Percentiles rank a stretch among this genome's conserved stretches.
Conservation (phyloP, 108 stramenopile species). For the Pseudonitzschia delicatissima region DNA sequence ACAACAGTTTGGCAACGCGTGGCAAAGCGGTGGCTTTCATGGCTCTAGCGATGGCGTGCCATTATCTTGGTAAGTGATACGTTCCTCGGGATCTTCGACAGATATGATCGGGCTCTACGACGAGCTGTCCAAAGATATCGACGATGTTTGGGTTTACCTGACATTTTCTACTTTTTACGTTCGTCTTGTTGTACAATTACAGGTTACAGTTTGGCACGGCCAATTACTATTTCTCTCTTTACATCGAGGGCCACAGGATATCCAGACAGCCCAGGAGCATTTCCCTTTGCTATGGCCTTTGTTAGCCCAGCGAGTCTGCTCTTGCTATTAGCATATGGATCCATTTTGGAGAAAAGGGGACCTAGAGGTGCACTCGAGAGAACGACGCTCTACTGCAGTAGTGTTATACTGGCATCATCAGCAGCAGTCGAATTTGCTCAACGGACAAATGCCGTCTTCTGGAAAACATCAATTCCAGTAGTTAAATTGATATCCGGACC, state of each 20-base stretch:
- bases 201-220: constrained; percentile 66
- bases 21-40: constrained; percentile 62
- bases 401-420: constrained; percentile 38
- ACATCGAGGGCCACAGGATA: constrained; percentile 75
- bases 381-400: constrained; percentile 48
- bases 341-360: constrained; percentile 52
- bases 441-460: constrained; percentile 22
- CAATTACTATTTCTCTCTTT: constrained; percentile 68
- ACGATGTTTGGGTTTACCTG: neutral
- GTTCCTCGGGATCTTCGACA: neutral
- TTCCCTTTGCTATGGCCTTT: constrained; percentile 75
- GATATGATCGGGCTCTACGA: neutral
- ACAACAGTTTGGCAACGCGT: constrained; percentile 10
- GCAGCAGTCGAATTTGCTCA: constrained; percentile 21
- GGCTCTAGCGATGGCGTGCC: constrained; percentile 71
- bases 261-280: constrained; percentile 43
- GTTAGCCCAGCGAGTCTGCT: constrained; percentile 60
- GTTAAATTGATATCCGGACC: constrained; percentile 55
- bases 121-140: neutral
- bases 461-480: constrained; percentile 35
- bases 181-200: neutral
- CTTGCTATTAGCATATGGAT: constrained; percentile 53
- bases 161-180: neutral
- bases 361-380: constrained; percentile 57
- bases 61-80: constrained; percentile 53